Base-by-base conservation (phyloP, 164 flowering plant species). In the Tinospora cordifolia region DNA sequence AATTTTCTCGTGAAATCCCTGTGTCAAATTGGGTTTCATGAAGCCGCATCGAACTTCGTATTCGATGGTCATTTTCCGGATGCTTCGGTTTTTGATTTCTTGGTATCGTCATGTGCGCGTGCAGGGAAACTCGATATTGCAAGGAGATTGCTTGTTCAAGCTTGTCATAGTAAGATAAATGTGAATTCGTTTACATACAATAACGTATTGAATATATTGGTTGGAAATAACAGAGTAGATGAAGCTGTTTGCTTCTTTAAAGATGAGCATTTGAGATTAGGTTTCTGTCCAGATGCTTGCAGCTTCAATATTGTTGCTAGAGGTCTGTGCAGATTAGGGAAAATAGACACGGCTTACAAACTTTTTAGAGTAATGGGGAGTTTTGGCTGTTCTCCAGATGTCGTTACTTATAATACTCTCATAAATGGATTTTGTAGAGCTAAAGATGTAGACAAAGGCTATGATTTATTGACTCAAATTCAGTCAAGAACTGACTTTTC, bases 301-400 rank as follows among this genome's bases (percentile, higher is more conserved):
- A 79, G 86, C 25, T 91, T 90, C 71, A 93, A 93, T 75, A 88
- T 90, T 66, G 75, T 90, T 8, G 81, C 91, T 19, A 71, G 76
- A 69, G 98, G 95, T 63, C 71, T 93, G 66, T 89, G 92, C 73
- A 80, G 79, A 60, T 39, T 62, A 8, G 83, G 90, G 62, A 72
- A 83, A 25, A 77, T 86, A 49, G 82, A 79, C 47, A 71, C 65
- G 77, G 95, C 89, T 49, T 85, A 83, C 71, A 80, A 78, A 72
- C 27, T 91, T 71, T 84, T 88, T 65, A 66, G 75, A 36, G 81
- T 77, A 22, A 91, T 93, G 96, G 81, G 64, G 64, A 84, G 76
- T 73, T 85, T 83, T 79, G 86, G 84, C 69, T 88, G 92, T 74
- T 67, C 65, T 67, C 93, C 90, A 12, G 97, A 93, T 81, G 64